Evolutionary conservation across 345 rosid species (phyloP).

Genomic region (Melaleuca alternifolia): DNA sequence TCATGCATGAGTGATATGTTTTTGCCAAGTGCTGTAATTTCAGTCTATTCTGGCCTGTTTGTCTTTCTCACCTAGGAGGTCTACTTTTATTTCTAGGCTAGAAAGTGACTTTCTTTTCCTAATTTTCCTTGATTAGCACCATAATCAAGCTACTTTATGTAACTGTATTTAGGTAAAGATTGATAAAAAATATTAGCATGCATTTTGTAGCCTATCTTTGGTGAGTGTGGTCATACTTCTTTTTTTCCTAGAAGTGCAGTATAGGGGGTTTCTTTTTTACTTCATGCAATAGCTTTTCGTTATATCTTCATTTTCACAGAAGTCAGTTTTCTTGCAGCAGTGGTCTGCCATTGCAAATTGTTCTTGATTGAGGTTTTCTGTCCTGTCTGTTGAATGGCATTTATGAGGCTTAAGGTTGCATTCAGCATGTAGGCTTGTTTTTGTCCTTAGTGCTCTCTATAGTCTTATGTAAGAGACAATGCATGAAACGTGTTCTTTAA

Average conservation of each 20-base stretch:
- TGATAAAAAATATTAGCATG: neutral
- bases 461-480: neutral
- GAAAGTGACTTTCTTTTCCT: neutral
- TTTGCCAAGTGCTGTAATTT: neutral
- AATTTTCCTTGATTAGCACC: neutral
- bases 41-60: neutral
- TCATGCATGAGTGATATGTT: neutral
- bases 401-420: neutral
- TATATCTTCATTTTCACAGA: neutral
- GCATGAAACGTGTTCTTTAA: neutral
- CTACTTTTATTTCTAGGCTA: neutral
- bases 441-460: neutral
- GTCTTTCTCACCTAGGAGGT: neutral
- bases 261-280: neutral
- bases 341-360: neutral
- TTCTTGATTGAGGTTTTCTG: neutral
- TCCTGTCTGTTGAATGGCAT: neutral
- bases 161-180: neutral
- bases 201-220: neutral
- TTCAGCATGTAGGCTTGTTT: neutral
- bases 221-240: neutral
- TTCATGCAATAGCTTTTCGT: neutral
- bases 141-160: neutral
- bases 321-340: neutral
- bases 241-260: neutral